A percentile compares a stretch with the other conserved stretches of the same genome.
Evolutionary conservation across 2,329 filamentous ascomycete genomes (phyloP).

Genomic region (Ambrosiella cleistominuta): DNA sequence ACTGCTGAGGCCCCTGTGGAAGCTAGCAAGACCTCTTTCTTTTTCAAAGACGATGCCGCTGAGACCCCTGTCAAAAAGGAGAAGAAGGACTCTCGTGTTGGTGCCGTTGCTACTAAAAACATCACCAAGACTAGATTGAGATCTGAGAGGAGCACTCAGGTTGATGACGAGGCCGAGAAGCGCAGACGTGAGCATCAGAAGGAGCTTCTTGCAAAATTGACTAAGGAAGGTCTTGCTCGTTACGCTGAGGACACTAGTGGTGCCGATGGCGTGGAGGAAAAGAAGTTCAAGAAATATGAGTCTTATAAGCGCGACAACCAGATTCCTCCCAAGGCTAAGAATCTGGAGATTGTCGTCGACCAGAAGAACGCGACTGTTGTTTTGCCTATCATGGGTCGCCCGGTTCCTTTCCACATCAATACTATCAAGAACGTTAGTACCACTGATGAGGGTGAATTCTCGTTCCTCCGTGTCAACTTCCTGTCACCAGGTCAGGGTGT

Average conservation of each 20-base stretch:
- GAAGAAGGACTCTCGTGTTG: slow-evolving; percentile 67
- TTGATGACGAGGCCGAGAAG: slow-evolving; percentile 78
- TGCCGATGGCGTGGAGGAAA: slow-evolving; percentile 78
- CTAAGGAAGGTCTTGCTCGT: slow-evolving; percentile 66
- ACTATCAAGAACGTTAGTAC: slow-evolving; percentile 99
- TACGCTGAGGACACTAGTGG: slow-evolving; percentile 75
- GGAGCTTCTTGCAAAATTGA: slow-evolving; percentile 71
- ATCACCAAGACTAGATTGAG: slow-evolving; percentile 87
- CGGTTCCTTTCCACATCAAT: slow-evolving; percentile 91
- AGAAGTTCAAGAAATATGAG: slow-evolving; percentile 98
- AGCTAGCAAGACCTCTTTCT: slow-evolving; percentile 89
- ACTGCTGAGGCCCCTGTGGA: slow-evolving; percentile 85
- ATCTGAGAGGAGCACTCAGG: slow-evolving; percentile 73
- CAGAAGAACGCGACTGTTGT: slow-evolving; percentile 79
- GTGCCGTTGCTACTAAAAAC: slow-evolving; percentile 82
- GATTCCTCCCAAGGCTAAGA: slow-evolving; percentile 64
- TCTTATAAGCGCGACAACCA: slow-evolving; percentile 98
- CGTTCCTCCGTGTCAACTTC: slow-evolving; percentile 92
- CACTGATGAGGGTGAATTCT: slow-evolving; percentile 86
- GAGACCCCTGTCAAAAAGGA: slow-evolving; percentile 78
- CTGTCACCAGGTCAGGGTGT: slow-evolving; percentile 94
- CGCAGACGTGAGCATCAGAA: slow-evolving; percentile 83
- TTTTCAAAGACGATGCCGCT: slow-evolving; percentile 91
- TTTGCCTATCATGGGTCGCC: slow-evolving; percentile 89
- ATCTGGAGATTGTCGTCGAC: slow-evolving; percentile 80